Conservation (phyloP, 2,329 filamentous ascomycete species). For the Pseudogymnoascus destructans region DNA sequence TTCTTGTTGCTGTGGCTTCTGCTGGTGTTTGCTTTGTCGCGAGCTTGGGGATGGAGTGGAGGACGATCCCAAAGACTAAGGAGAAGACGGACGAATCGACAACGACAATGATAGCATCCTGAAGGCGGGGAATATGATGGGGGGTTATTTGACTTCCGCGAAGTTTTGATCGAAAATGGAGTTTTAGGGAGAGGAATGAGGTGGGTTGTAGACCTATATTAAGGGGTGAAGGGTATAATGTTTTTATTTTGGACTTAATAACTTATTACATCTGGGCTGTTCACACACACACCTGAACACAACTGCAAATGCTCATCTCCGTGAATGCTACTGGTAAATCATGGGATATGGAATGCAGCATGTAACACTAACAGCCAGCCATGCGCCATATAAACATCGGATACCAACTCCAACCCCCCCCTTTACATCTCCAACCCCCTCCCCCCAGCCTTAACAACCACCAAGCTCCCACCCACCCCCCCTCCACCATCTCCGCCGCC, state of each 20-base stretch:
- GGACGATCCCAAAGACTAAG: neutral
- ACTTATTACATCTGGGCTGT: too few relatives aligned
- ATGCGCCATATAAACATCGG: neutral
- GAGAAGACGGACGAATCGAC: neutral
- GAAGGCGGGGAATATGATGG: neutral
- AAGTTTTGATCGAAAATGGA: neutral
- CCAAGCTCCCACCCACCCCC: constrained; percentile 21
- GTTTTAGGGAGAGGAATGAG: neutral
- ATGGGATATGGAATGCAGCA: neutral
- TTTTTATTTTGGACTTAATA: neutral
- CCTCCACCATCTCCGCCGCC: neutral
- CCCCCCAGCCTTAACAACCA: constrained; percentile 15
- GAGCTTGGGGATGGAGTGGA: neutral
- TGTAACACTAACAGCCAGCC: neutral
- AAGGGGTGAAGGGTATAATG: neutral
- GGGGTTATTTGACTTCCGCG: neutral
- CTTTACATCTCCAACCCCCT: neutral
- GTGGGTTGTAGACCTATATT: neutral
- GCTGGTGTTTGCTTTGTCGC: neutral
- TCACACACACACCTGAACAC: too few relatives aligned
- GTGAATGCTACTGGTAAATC: neutral
- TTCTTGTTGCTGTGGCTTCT: neutral
- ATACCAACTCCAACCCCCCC: neutral
- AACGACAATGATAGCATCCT: neutral
- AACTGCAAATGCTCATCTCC: neutral